A percentile compares a stretch with the other conserved stretches of the same genome.
Conservation (phyloP, 805 yeast species). For the Candida caryicola region DNA sequence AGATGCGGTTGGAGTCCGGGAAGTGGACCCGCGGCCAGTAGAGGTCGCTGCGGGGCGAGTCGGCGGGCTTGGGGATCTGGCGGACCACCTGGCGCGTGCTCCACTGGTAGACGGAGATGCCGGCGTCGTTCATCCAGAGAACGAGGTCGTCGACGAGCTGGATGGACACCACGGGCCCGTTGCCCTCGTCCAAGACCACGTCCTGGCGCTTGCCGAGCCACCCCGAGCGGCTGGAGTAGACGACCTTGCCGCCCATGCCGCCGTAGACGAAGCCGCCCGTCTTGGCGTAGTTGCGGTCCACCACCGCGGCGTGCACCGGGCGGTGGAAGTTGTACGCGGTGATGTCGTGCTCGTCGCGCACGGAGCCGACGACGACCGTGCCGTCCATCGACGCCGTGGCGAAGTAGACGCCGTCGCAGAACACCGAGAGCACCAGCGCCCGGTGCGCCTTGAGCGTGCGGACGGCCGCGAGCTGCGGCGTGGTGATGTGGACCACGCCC, state of each 20-base stretch:
- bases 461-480: conserved; percentile 55
- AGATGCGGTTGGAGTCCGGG: conserved; percentile 61
- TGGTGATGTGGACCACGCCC: conserved; percentile 71
- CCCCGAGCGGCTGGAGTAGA: conserved; percentile 61
- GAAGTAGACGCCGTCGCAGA: conserved; percentile 68
- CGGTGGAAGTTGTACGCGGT: conserved; percentile 78
- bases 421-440: conserved; percentile 74
- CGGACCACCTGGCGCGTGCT: conserved; percentile 47
- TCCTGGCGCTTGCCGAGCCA: conserved; percentile 89
- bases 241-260: conserved; percentile 83
- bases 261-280: conserved; percentile 76
- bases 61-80: conserved; percentile 54
- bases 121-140: conserved; percentile 82
- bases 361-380: conserved; percentile 76
- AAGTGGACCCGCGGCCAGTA: conserved; percentile 77
- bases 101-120: conserved; percentile 66
- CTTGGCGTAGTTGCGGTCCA: conserved; percentile 65
- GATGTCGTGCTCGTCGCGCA: conserved; percentile 59
- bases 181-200: conserved; percentile 52
- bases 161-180: conserved; percentile 71
- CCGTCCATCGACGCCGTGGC: conserved; percentile 96
- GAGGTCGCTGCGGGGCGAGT: conserved; percentile 65
- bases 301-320: conserved; percentile 82
- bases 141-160: conserved; percentile 61
- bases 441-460: conserved; percentile 81